phyloP scores from a whole-genome alignment of 139 green algal genomes.

The Picochlorum costavermella region DNA sequence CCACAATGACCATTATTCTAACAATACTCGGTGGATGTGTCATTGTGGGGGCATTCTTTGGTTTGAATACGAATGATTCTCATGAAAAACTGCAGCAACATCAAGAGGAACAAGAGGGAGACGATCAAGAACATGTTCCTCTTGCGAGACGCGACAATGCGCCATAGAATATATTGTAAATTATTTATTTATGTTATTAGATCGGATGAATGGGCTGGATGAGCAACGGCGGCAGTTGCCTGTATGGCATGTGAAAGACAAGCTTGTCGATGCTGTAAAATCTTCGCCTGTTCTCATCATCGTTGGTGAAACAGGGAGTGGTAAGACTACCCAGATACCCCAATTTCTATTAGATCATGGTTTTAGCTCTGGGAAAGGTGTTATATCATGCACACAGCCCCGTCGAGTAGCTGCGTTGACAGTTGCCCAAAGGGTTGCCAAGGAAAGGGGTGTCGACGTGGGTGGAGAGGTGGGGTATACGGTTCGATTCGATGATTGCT shows the following conservation, averaged over 20 bases:
- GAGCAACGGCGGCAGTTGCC: constrained; percentile 49
- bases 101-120: neutral
- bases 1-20: constrained; percentile 20
- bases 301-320: constrained; percentile 74
- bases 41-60: constrained; percentile 68
- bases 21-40: constrained; percentile 45
- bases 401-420: constrained; percentile 92
- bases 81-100: too few relatives aligned
- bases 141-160: neutral
- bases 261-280: constrained; percentile 46
- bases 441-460: constrained; percentile 29
- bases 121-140: neutral
- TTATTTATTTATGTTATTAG: neutral
- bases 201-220: constrained; percentile 16
- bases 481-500: constrained; percentile 78
- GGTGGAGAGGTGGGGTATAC: constrained; percentile 62
- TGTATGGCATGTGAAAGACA: constrained; percentile 41
- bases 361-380: constrained; percentile 36
- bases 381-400: constrained; percentile 88
- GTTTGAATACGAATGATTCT: constrained; percentile 12
- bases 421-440: constrained; percentile 89
- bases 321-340: constrained; percentile 85
- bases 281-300: constrained; percentile 44
- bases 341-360: constrained; percentile 62
- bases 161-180: neutral